Evolutionary conservation across 2,329 filamentous ascomycete species (phyloP), one percentile per base, ranked within the genome.

Genomic region (Talaromyces sp.): DNA sequence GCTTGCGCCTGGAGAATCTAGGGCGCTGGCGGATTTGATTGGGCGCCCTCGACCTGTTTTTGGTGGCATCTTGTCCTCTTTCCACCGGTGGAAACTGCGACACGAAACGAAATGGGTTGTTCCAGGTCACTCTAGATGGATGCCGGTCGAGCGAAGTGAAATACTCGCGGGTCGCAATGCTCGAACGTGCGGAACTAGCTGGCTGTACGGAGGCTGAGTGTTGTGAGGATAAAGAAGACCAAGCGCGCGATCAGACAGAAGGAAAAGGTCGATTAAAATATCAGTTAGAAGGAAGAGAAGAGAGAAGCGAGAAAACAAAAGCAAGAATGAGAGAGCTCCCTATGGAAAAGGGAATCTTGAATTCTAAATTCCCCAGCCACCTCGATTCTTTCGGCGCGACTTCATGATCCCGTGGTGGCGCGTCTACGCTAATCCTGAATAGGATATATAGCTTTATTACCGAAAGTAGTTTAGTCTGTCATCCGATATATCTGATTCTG

Each of bases 51-150:
- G 57, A 25, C 64, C 65, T 36, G 62, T 62, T 58, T 71, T 73
- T 8, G 67, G 69, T 21, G 67, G 67, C 68, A 73, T 72, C 54
- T 21, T 48, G 15, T 31, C 5, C 10, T 28, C 22, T 22, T 13
- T 35, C n/a, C 51, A 7, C 7, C 10, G 22, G 19, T n/a, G 13
- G 3, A 39, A 15, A 5, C 8, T 19, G 37, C 31, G 45, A 33
- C n/a, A 40, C n/a, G 9, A 33, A 8, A 13, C 11, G 17, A n/a
- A 22, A 10, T 25, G 35, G 13, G 25, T 11, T 41, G n/a, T 8
- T n/a, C 8, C 53, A 25, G 51, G 6, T 53, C 10, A 22, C 15
- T 33, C 15, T 10, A 28, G 33, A 33, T 9, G n/a, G 28, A 35
- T 10, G 28, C 10, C 33, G 28, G 2, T 48, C 25, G 45, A 11